Base-by-base conservation (phyloP, 169 alveolate genomes). In the Cryptosporidium meleagridis region DNA sequence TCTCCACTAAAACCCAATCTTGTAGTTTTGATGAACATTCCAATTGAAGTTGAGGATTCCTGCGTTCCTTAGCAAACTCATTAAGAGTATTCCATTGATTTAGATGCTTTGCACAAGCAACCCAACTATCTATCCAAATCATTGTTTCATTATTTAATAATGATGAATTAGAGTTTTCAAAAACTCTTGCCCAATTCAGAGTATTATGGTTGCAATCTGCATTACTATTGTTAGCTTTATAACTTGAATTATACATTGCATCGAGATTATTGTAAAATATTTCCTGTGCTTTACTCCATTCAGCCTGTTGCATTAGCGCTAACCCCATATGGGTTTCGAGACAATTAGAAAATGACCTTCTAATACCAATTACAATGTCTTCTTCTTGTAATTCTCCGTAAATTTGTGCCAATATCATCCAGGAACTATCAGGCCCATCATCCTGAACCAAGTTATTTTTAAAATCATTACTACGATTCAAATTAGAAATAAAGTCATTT, bases 121-220 rank as follows among this genome's bases (percentile, higher is more conserved):
- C 92, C 95, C 95, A 93, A 33, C 94, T 92, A 71, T 91, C 93
- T 59, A 85, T 92, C 95, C 95, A 93, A 62, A 93, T 68, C 44
- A 91, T 92, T 26, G 95, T 48, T 41, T 80, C 89, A 62, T 65
- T 80, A 80, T 39, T 41, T 62, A 80, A 44, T 26, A 51, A 26
- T 29, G 23, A 44, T 14, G 89, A 51, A 2, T 41, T 51, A 21
- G n/a, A 16, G 48, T 26, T 41, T 23, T 59, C 75, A 61, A 65
- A 23, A 18, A 80, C 10, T 16, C 44, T 67, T 37, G 37, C 39
- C 69, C 73, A 65, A 21, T 41, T 41, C 23, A 23, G 35, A 39
- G 39, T 62, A 18, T 26, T 80, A 9, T 14, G n/a, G 23, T 4
- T 21, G 9, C 14, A 16, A 18, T 33, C 35, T 10, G 53, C 16